phyloP scores from a whole-genome alignment of 192 early-diverging fungal species.

The Glomus cerebriforme region DNA sequence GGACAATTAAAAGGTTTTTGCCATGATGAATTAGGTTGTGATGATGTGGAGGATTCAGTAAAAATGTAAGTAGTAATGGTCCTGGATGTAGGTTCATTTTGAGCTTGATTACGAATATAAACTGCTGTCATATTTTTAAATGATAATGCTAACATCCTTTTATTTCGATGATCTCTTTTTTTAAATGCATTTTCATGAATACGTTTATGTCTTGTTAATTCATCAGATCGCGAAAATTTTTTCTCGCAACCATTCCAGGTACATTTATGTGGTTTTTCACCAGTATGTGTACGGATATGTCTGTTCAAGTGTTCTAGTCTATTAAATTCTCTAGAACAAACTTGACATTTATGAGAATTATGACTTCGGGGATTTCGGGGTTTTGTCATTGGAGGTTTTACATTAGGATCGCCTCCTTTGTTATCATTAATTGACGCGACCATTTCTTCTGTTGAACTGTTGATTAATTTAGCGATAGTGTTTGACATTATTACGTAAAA shows the following conservation, averaged over 20 bases:
- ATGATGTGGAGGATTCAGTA: not conserved
- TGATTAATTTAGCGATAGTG: too few species aligned
- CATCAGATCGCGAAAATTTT: constrained; percentile 76
- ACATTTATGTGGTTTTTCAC: constrained; percentile 76
- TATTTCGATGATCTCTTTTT: not conserved
- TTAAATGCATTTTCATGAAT: constrained; percentile 49
- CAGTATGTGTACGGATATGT: constrained; percentile 75
- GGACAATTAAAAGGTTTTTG: constrained; percentile 6
- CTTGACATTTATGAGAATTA: too few species aligned
- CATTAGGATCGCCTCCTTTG: too few species aligned
- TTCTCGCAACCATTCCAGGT: constrained; percentile 66
- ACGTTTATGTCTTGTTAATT: constrained; percentile 64
- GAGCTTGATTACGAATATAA: not conserved
- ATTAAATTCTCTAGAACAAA: too few species aligned
- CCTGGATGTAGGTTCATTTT: not conserved
- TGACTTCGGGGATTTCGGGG: too few species aligned
- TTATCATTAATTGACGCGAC: too few species aligned
- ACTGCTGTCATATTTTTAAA: not conserved
- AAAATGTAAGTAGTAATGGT: not conserved
- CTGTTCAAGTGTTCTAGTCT: not conserved
- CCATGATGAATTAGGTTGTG: not conserved
- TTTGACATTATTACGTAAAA: too few species aligned
- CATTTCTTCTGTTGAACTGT: too few species aligned
- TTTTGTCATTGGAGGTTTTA: too few species aligned
- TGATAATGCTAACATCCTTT: not conserved